Conservation (phyloP, 78 protist species). For the Dictyostelium discoideum region dicty_2.7 NC_007089.4:4974501-4975000, state of each 20-base stretch:
- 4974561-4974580: background rate
- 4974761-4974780: background rate
- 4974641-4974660: background rate
- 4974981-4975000: no score
- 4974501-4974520: constrained; percentile 1
- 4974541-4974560: background rate
- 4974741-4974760: background rate
- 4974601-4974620: background rate
- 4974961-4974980: background rate
- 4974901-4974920: background rate
- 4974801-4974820: no score
- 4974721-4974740: background rate
- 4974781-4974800: no score
- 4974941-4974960: no score
- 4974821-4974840: no score
- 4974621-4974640: background rate
- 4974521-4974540: background rate
- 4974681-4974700: background rate
- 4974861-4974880: no score
- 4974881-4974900: no score
- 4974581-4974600: background rate
- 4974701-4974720: background rate
- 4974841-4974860: no score
- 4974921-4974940: background rate
- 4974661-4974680: background rate